These are phyloP conservation scores for Cryptosporidium tyzzeri DNA, from an alignment of 169 alveolate species.

Conservation along the genomic window DNA sequence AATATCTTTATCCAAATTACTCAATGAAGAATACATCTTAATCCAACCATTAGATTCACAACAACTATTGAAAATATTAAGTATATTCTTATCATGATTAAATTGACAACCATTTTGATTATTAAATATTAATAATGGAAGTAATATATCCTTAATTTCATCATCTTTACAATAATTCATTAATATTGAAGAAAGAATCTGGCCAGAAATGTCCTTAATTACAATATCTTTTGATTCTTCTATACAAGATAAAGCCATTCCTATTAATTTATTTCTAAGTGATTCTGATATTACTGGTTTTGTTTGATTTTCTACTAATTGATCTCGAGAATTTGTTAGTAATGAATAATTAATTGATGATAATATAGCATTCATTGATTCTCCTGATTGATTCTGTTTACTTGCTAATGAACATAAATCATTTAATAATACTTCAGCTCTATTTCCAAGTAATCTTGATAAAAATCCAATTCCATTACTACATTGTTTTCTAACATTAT, in stretches of 20 bases:
- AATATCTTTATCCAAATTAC: not conserved
- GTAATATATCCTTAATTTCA: constrained; percentile 28
- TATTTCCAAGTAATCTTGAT: constrained; percentile 39
- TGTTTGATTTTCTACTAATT: not conserved
- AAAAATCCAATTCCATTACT: constrained; percentile 69
- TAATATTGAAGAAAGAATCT: constrained; percentile 2
- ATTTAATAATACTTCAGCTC: constrained; percentile 76
- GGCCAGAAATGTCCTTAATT: constrained; percentile 3
- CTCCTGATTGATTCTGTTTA: constrained; percentile 83
- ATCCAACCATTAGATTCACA: constrained; percentile 16
- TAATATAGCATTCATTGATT: constrained; percentile 91
- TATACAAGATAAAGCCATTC: constrained; percentile 13
- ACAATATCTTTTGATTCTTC: not conserved
- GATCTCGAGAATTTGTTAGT: not conserved
- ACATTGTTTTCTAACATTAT: constrained; percentile 50
- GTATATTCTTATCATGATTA: not conserved
- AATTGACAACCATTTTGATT: not conserved
- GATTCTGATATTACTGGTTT: constrained; percentile 1
- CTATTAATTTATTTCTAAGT: constrained; percentile 35
- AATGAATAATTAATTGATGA: constrained; percentile 48
- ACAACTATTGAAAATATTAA: not conserved
- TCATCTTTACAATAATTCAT: constrained; percentile 14
- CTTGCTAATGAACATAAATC: constrained; percentile 76
- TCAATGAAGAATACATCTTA: not conserved
- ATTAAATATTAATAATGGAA: not conserved